These are phyloP conservation scores for Boletus pseudo-olivaceus DNA, from an alignment of 768 basidiomycete species.

Conservation along the genomic window DNA sequence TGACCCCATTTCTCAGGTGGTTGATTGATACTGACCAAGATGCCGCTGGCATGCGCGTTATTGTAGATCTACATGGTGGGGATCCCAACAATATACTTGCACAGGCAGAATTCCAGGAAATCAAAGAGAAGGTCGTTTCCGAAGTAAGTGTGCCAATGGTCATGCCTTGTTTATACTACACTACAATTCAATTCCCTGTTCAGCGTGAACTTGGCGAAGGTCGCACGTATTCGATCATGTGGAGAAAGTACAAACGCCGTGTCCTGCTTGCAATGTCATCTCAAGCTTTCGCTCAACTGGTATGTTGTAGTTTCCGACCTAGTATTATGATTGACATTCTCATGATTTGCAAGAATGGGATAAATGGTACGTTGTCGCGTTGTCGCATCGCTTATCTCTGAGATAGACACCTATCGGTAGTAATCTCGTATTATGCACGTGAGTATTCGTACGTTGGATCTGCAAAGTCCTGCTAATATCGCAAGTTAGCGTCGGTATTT, in stretches of 20 bases:
- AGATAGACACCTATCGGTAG: constrained; percentile 36
- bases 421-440: constrained; percentile 95
- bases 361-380: constrained; percentile 63
- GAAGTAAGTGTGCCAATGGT: constrained; percentile 45
- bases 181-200: background rate
- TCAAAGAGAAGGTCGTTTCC: constrained; percentile 72
- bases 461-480: constrained; percentile 8
- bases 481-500: constrained; percentile 71
- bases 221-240: constrained; percentile 77
- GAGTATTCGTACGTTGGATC: constrained; percentile 31
- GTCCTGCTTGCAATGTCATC: constrained; percentile 94
- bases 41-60: constrained; percentile 76
- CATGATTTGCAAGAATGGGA: constrained; percentile 67
- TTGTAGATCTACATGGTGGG: constrained; percentile 87
- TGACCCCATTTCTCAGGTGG: constrained; percentile 51
- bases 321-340: background rate
- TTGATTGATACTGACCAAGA: constrained; percentile 86
- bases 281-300: constrained; percentile 93
- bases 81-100: constrained; percentile 65
- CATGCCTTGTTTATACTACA: background rate
- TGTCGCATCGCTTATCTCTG: constrained; percentile 5
- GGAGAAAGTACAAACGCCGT: constrained; percentile 80
- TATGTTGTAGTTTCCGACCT: constrained; percentile 37
- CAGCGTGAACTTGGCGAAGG: constrained; percentile 76
- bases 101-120: constrained; percentile 83